Conservation (phyloP, 441 rosid species). For the Brassica balearica region DNA sequence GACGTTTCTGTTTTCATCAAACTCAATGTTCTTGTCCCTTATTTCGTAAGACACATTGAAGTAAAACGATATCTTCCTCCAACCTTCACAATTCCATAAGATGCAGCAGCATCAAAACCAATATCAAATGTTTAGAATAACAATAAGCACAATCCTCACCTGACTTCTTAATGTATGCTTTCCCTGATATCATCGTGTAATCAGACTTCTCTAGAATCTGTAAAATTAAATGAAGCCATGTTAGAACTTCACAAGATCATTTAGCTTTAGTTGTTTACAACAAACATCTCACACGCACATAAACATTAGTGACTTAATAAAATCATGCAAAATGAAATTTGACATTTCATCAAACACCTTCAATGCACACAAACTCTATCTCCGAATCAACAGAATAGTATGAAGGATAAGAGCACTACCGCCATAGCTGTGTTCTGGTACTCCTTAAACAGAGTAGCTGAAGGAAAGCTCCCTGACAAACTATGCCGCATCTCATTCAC, state of each 20-base stretch:
- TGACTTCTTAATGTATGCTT: slow-evolving; percentile 83
- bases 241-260: background rate
- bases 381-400: background rate
- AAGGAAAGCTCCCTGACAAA: slow-evolving; percentile 79
- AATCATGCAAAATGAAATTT: background rate
- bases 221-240: slow-evolving; percentile 16
- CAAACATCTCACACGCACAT: background rate
- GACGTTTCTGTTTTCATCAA: slow-evolving; percentile 85
- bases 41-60: slow-evolving; percentile 90
- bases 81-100: slow-evolving; percentile 56
- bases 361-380: background rate
- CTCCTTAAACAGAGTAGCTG: slow-evolving; percentile 84
- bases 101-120: slow-evolving; percentile 31
- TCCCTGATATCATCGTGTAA: slow-evolving; percentile 86
- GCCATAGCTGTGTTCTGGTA: slow-evolving; percentile 89
- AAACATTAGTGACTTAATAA: background rate
- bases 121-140: background rate
- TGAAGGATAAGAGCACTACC: slow-evolving; percentile 39
- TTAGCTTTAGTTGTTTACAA: background rate
- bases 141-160: slow-evolving; percentile 53
- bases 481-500: slow-evolving; percentile 63
- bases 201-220: slow-evolving; percentile 94
- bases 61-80: slow-evolving; percentile 95
- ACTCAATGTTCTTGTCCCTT: slow-evolving; percentile 87
- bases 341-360: slow-evolving; percentile 43